Evolutionary conservation across 2,329 filamentous ascomycete genomes (phyloP).

Genomic region (Fusarium sororula): DNA sequence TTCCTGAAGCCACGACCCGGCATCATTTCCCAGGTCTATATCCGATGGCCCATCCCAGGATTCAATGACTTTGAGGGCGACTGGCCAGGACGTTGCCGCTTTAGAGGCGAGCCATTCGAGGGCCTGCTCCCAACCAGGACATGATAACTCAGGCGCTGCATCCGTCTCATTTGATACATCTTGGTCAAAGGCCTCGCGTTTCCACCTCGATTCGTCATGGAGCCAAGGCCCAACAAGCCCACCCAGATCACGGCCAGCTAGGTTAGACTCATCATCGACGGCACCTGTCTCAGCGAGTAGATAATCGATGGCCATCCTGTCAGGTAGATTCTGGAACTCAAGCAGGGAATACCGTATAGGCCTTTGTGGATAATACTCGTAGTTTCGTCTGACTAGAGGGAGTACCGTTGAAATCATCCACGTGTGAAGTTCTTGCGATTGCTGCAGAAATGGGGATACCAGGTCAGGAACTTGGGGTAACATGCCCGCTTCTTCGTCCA

Average conservation of each 20-base stretch:
- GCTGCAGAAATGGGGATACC: slow-evolving; percentile 72
- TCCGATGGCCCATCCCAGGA: slow-evolving; percentile 80
- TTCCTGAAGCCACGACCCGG: slow-evolving; percentile 66
- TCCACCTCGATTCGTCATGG: slow-evolving; percentile 70
- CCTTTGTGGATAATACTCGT: slow-evolving; percentile 71
- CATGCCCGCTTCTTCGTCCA: slow-evolving; percentile 78
- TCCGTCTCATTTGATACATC: slow-evolving; percentile 35
- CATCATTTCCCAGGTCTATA: slow-evolving; percentile 71
- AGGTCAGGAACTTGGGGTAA: slow-evolving; percentile 74
- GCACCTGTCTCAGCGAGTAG: slow-evolving; percentile 67
- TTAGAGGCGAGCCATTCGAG: slow-evolving; percentile 73
- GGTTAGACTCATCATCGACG: slow-evolving; percentile 49
- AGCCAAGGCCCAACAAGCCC: slow-evolving; percentile 79
- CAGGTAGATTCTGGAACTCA: slow-evolving; percentile 70
- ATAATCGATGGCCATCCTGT: slow-evolving; percentile 65
- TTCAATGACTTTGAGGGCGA: slow-evolving; percentile 70
- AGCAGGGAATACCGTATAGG: slow-evolving; percentile 63
- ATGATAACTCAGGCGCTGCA: slow-evolving; percentile 48
- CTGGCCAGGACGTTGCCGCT: slow-evolving; percentile 67
- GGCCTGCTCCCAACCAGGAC: slow-evolving; percentile 74
- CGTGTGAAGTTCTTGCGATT: slow-evolving; percentile 67
- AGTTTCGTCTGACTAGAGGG: slow-evolving; percentile 73
- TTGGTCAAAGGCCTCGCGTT: slow-evolving; percentile 6
- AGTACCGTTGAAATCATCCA: slow-evolving; percentile 77
- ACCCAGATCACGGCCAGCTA: slow-evolving; percentile 71